These are phyloP conservation scores for Pyrenopolyporus hunteri DNA, from an alignment of 495 filamentous ascomycete species.

Conservation along the genomic window DNA sequence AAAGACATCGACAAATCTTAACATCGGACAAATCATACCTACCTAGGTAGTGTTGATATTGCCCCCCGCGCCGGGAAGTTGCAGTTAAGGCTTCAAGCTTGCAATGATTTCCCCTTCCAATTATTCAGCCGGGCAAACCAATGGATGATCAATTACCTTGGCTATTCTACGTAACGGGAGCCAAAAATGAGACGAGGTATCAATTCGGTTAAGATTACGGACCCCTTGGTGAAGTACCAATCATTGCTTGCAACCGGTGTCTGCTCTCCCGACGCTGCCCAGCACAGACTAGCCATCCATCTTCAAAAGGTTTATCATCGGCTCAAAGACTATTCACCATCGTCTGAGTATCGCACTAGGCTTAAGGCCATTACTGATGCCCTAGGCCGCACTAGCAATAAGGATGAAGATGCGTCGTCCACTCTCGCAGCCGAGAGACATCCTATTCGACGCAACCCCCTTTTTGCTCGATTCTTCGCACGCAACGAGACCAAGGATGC, in stretches of 20 bases:
- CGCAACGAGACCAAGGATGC: constrained; percentile 49
- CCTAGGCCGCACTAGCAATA: constrained; percentile 42
- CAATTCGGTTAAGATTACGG: constrained; percentile 67
- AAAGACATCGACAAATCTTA: too few relatives aligned
- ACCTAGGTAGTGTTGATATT: too few relatives aligned
- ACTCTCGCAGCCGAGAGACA: constrained; percentile 51
- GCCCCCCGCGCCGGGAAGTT: too few relatives aligned
- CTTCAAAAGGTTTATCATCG: constrained; percentile 70
- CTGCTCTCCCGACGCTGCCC: constrained; percentile 67
- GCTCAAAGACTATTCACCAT: constrained; percentile 71
- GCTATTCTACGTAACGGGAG: too few relatives aligned
- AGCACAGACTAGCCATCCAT: constrained; percentile 70
- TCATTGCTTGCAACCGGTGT: constrained; percentile 63
- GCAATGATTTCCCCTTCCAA: too few relatives aligned
- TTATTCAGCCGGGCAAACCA: too few relatives aligned
- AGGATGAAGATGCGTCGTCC: constrained; percentile 21
- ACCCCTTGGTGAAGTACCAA: constrained; percentile 72
- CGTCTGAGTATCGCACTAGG: constrained; percentile 63
- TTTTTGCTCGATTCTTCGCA: constrained; percentile 54
- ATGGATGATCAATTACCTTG: too few relatives aligned
- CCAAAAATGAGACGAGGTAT: constrained; percentile 46
- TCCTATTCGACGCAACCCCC: constrained; percentile 56
- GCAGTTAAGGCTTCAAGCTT: too few relatives aligned
- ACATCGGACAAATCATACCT: too few relatives aligned
- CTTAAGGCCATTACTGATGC: constrained; percentile 58